Evolutionary conservation across 768 basidiomycete species (phyloP).

Genomic region (Pholiota microspora): DNA sequence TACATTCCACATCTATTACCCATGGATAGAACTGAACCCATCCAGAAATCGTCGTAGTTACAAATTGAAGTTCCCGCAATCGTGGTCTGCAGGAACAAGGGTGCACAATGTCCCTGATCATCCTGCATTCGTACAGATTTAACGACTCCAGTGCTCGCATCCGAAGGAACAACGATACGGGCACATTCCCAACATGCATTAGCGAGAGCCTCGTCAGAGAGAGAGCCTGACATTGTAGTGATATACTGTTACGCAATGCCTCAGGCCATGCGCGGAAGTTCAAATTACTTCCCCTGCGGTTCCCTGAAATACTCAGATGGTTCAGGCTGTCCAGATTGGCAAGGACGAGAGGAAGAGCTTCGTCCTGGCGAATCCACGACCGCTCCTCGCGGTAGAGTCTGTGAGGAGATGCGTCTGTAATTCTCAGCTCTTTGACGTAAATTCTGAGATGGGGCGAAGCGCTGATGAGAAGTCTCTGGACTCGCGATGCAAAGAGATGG

Average conservation of each 20-base stretch:
- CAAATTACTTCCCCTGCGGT: conserved; percentile 3
- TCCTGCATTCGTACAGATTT: background rate
- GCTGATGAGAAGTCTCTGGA: conserved; percentile 10
- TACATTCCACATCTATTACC: background rate
- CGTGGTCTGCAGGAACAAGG: background rate
- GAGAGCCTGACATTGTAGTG: conserved; percentile 1
- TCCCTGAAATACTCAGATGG: conserved; percentile 1
- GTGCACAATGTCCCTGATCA: background rate
- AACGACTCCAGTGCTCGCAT: conserved; percentile 6
- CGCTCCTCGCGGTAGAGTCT: conserved; percentile 11
- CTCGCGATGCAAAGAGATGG: conserved; percentile 2
- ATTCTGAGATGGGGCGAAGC: conserved; percentile 6
- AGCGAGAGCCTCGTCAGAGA: conserved; percentile 8
- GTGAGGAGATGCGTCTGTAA: conserved; percentile 4
- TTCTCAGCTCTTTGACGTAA: conserved; percentile 12
- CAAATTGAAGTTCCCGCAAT: background rate
- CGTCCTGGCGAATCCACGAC: conserved; percentile 13
- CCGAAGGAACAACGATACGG: conserved; percentile 5
- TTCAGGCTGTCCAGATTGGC: conserved; percentile 4
- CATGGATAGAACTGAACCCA: conserved; percentile 13
- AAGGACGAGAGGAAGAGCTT: conserved; percentile 1
- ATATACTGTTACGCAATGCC: conserved; percentile 6
- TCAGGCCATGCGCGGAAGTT: conserved; percentile 10
- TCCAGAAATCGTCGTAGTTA: background rate
- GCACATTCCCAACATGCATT: conserved; percentile 8